Evolutionary conservation across 257 asterid species (phyloP).

Genomic region (Ligustrum vulgare): DNA sequence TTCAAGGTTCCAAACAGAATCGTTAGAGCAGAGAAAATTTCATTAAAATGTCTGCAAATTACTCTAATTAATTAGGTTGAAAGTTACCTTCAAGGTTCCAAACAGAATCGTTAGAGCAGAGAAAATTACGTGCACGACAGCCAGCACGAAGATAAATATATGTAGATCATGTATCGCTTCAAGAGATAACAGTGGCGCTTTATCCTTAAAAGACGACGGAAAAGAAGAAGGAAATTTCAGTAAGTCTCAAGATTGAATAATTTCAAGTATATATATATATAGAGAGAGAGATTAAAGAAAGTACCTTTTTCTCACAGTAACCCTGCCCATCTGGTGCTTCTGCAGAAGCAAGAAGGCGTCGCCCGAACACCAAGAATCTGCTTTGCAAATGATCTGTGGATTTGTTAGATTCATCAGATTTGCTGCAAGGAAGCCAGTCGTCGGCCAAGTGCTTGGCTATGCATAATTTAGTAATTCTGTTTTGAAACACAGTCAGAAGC

Average conservation of each 20-base stretch:
- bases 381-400: constrained; percentile 35
- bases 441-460: constrained; percentile 42
- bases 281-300: background rate
- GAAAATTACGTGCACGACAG: constrained; percentile 41
- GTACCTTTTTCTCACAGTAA: constrained; percentile 44
- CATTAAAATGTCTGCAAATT: no score
- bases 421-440: constrained; percentile 69
- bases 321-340: constrained; percentile 23
- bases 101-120: constrained; percentile 40
- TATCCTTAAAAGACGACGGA: constrained; percentile 27
- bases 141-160: constrained; percentile 47
- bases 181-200: constrained; percentile 42
- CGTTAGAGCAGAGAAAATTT: constrained; percentile 36
- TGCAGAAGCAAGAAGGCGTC: constrained; percentile 43
- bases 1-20: constrained; percentile 36
- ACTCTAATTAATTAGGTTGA: background rate
- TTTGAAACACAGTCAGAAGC: constrained; percentile 51
- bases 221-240: background rate
- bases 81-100: constrained; percentile 35
- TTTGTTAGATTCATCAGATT: constrained; percentile 15
- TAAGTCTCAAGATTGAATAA: background rate
- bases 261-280: no score
- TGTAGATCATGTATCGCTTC: constrained; percentile 50
- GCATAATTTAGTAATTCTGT: constrained; percentile 43
- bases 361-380: constrained; percentile 27